Conservation (phyloP, 1,284 basidiomycete genomes). For the Bjerkandera adusta region DNA sequence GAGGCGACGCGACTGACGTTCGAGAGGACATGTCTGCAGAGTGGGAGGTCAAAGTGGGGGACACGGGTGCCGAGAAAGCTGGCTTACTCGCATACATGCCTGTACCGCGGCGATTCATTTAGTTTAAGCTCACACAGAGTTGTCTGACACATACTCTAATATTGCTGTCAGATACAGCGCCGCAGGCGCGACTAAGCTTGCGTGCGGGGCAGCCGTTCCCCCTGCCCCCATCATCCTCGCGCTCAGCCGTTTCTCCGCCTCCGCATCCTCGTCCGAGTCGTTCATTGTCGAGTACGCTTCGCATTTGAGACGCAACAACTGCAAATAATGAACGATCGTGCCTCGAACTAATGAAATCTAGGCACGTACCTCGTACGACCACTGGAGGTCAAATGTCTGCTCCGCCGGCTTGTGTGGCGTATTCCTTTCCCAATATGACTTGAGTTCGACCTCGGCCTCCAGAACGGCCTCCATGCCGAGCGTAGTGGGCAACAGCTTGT, state of each 20-base stretch:
- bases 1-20: conserved; percentile 82
- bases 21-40: conserved; percentile 71
- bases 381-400: conserved; percentile 62
- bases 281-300: conserved; percentile 83
- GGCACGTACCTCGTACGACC: conserved; percentile 67
- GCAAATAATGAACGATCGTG: conserved; percentile 7
- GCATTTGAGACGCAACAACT: conserved; percentile 81
- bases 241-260: conserved; percentile 58
- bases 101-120: conserved; percentile 30
- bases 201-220: conserved; percentile 47
- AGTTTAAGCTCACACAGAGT: too few relatives aligned
- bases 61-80: conserved; percentile 2
- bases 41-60: conserved; percentile 9
- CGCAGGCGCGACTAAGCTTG: conserved; percentile 72
- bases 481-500: conserved; percentile 71
- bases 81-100: conserved; percentile 81
- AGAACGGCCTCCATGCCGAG: conserved; percentile 88
- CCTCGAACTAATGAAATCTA: not conserved
- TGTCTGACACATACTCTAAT: conserved; percentile 70
- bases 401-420: conserved; percentile 32
- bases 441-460: conserved; percentile 88
- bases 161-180: conserved; percentile 91
- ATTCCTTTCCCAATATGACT: conserved; percentile 77
- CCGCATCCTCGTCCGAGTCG: conserved; percentile 73
- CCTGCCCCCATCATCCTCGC: conserved; percentile 48